Conservation (phyloP, 2,329 filamentous ascomycete species). For the Ophiostoma sp. region DNA sequence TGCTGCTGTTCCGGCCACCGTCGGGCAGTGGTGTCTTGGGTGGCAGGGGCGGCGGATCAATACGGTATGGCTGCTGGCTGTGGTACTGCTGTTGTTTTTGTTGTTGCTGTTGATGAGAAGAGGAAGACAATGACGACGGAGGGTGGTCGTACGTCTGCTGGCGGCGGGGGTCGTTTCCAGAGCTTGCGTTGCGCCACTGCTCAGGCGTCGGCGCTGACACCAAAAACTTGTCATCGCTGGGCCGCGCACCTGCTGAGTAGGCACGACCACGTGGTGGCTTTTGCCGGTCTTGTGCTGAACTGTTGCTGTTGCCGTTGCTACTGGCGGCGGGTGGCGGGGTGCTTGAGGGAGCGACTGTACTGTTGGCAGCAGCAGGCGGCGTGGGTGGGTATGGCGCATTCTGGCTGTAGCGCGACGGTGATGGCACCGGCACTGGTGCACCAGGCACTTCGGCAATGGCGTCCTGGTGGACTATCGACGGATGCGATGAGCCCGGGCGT, state of each 20-base stretch:
- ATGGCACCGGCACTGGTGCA: constrained; percentile 28
- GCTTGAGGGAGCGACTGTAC: neutral
- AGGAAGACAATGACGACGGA: neutral
- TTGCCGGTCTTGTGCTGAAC: neutral
- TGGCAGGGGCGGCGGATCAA: constrained; percentile 64
- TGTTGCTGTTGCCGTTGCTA: too few species aligned
- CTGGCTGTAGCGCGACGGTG: constrained; percentile 29
- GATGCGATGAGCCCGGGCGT: constrained; percentile 24
- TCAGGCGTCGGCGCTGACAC: constrained; percentile 53
- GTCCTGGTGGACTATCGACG: constrained; percentile 31
- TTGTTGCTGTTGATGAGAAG: constrained; percentile 47
- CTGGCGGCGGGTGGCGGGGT: neutral
- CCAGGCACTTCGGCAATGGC: constrained; percentile 28
- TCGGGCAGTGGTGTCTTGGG: constrained; percentile 70
- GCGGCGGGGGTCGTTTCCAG: constrained; percentile 1
- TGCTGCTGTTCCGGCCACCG: constrained; percentile 30
- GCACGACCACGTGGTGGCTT: constrained; percentile 3
- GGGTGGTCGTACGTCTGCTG: constrained; percentile 14
- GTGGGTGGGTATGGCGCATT: constrained; percentile 25
- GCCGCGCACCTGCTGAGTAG: constrained; percentile 25
- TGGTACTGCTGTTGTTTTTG: constrained; percentile 35
- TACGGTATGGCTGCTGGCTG: constrained; percentile 36
- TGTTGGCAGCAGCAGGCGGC: constrained; percentile 21
- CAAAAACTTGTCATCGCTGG: constrained; percentile 48
- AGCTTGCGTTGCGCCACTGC: constrained; percentile 49